phyloP scores from a whole-genome alignment of 208 protist genomes.

The Leptomonas pyrrhocoris region DNA sequence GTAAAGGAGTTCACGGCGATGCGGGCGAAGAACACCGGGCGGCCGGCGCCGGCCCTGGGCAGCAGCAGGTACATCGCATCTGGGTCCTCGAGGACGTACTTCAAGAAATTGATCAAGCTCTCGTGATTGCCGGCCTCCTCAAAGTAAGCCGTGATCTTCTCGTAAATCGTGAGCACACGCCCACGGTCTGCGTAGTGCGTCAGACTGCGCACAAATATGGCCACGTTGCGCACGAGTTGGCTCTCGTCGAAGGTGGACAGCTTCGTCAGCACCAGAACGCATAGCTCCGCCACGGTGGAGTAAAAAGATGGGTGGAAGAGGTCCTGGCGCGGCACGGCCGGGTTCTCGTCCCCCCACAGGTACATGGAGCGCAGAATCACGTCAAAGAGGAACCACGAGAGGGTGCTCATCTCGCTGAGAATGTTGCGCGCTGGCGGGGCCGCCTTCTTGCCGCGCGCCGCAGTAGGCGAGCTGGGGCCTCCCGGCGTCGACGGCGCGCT shows the following conservation, averaged over 20 bases:
- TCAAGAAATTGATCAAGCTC: slow-evolving; percentile 68
- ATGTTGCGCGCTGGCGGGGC: slow-evolving; percentile 46
- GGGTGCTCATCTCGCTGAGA: slow-evolving; percentile 65
- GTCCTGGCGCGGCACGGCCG: slow-evolving; percentile 33
- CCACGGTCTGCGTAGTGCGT: slow-evolving; percentile 80
- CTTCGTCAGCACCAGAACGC: slow-evolving; percentile 52
- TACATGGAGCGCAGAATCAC: slow-evolving; percentile 84
- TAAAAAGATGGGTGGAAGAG: slow-evolving; percentile 81
- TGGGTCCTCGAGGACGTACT: slow-evolving; percentile 70
- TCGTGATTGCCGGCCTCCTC: slow-evolving; percentile 57
- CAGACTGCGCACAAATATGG: slow-evolving; percentile 77
- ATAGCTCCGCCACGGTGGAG: slow-evolving; percentile 59
- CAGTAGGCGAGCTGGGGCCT: not conserved
- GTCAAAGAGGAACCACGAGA: slow-evolving; percentile 89
- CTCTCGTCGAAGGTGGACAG: slow-evolving; percentile 65
- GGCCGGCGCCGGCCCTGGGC: slow-evolving; percentile 40
- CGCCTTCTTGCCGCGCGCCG: slow-evolving; percentile 21
- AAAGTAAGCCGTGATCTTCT: slow-evolving; percentile 63
- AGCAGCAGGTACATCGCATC: slow-evolving; percentile 68
- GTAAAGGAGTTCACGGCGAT: slow-evolving; percentile 69
- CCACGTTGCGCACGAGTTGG: slow-evolving; percentile 62
- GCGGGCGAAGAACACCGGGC: slow-evolving; percentile 72
- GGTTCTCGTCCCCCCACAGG: slow-evolving; percentile 75
- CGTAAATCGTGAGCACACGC: slow-evolving; percentile 56
- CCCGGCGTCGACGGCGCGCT: not conserved